These are phyloP conservation scores for Fusarium concolor DNA, from an alignment of 2,329 filamentous ascomycete genomes.

Conservation along the genomic window DNA sequence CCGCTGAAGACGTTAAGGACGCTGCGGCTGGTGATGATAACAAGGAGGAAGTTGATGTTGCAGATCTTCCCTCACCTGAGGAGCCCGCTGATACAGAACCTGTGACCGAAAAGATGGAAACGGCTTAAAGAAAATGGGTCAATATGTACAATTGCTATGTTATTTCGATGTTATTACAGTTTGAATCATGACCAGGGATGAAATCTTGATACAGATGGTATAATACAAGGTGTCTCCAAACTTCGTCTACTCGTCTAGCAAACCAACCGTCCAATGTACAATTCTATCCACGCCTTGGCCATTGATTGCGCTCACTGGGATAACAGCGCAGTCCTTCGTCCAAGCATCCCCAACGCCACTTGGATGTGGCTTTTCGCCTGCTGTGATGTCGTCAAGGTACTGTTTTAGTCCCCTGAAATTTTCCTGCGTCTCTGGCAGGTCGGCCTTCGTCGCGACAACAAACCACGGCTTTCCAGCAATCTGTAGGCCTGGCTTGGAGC, in stretches of 20 bases:
- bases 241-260: constrained; percentile 65
- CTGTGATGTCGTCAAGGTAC: constrained; percentile 76
- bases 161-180: constrained; percentile 40
- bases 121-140: constrained; percentile 30
- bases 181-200: constrained; percentile 31
- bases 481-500: constrained; percentile 61
- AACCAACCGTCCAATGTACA: constrained; percentile 76
- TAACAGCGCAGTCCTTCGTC: constrained; percentile 72
- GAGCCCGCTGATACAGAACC: constrained; percentile 24
- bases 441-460: constrained; percentile 93
- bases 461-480: constrained; percentile 98
- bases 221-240: constrained; percentile 34
- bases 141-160: constrained; percentile 36
- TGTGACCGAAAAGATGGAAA: constrained; percentile 25
- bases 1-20: constrained; percentile 51
- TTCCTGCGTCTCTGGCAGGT: constrained; percentile 79
- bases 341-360: constrained; percentile 71
- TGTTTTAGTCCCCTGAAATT: constrained; percentile 77
- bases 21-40: constrained; percentile 41
- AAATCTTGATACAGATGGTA: constrained; percentile 37
- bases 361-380: constrained; percentile 75
- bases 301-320: constrained; percentile 91
- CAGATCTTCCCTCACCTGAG: constrained; percentile 55
- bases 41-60: constrained; percentile 48
- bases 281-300: constrained; percentile 84